Percentiles rank a stretch among this genome's conserved stretches.
Evolutionary conservation across 371 early-diverging fungal genomes (phyloP).

Genomic region (Rozella allomycis): DNA sequence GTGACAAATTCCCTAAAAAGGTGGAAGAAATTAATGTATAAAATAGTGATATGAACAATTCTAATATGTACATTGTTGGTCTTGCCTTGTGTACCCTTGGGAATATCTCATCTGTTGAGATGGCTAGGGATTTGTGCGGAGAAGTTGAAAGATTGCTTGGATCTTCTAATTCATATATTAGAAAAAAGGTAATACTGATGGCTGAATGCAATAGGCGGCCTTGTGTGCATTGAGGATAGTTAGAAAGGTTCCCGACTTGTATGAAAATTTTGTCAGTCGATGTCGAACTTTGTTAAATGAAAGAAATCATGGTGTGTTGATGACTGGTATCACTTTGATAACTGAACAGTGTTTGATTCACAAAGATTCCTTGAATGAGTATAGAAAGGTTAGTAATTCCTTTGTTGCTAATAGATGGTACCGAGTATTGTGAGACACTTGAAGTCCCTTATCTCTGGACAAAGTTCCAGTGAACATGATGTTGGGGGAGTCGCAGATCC

Average conservation of each 20-base stretch:
- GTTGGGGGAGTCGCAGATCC: slow-evolving; percentile 89
- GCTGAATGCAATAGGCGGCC: slow-evolving; percentile 42
- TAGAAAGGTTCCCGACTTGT: slow-evolving; percentile 73
- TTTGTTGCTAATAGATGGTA: slow-evolving; percentile 27
- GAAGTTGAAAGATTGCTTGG: slow-evolving; percentile 82
- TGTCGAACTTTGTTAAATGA: slow-evolving; percentile 58
- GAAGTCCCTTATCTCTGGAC: slow-evolving; percentile 54
- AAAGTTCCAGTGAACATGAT: slow-evolving; percentile 82
- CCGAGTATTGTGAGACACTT: slow-evolving; percentile 67
- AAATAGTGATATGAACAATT: slow-evolving; percentile 69
- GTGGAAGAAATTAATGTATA: slow-evolving; percentile 14
- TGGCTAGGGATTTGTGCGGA: slow-evolving; percentile 76
- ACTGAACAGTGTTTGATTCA: slow-evolving; percentile 62
- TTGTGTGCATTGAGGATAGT: slow-evolving; percentile 75
- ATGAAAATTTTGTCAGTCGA: slow-evolving; percentile 53
- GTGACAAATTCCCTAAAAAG: slow-evolving; percentile 91
- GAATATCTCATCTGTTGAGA: slow-evolving; percentile 79
- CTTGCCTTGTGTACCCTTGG: slow-evolving; percentile 85
- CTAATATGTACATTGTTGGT: slow-evolving; percentile 84
- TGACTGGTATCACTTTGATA: slow-evolving; percentile 74
- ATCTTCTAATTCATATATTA: slow-evolving; percentile 70
- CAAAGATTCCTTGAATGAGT: slow-evolving; percentile 38
- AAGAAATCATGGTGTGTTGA: slow-evolving; percentile 81
- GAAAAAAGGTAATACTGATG: slow-evolving; percentile 56
- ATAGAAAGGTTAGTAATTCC: slow-evolving; percentile 31